These are phyloP conservation scores for Hemisphaericaspora lyxosophila DNA, from an alignment of 1,139 yeast species.

Conservation along the genomic window DNA sequence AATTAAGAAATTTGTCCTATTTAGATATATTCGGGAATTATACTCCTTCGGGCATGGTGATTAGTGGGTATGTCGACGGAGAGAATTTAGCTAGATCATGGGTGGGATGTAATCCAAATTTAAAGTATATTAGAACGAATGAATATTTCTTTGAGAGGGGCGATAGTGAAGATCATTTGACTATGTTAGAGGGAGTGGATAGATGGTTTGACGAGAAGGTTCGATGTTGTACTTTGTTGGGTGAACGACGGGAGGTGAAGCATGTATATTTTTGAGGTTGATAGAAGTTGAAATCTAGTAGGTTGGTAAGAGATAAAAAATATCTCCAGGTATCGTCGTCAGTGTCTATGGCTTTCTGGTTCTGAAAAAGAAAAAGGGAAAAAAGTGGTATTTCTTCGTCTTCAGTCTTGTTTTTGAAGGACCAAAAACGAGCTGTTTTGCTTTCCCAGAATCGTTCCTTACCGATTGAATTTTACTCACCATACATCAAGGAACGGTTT, in stretches of 20 bases:
- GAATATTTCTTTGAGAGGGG: conserved; percentile 33
- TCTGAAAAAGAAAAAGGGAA: too few species aligned
- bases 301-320: too few species aligned
- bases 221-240: conserved; percentile 10
- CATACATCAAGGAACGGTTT: too few species aligned
- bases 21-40: conserved; percentile 49
- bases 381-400: too few species aligned
- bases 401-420: too few species aligned
- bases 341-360: too few species aligned
- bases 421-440: too few species aligned
- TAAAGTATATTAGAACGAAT: conserved; percentile 48
- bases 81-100: conserved; percentile 52
- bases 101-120: conserved; percentile 21
- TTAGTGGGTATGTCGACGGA: conserved; percentile 58
- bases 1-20: conserved; percentile 29
- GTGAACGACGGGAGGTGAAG: neutral
- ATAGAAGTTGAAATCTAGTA: too few species aligned
- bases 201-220: conserved; percentile 41
- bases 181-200: conserved; percentile 44
- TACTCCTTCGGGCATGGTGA: conserved; percentile 20
- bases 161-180: conserved; percentile 18
- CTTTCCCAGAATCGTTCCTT: too few species aligned
- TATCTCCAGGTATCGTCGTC: too few species aligned
- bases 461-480: too few species aligned
- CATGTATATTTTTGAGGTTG: neutral